Percentiles rank a stretch among this genome's conserved stretches.
These are phyloP conservation scores for Rhizopogon vinicolor DNA, from an alignment of 768 basidiomycete genomes.

Conservation along the genomic window DNA sequence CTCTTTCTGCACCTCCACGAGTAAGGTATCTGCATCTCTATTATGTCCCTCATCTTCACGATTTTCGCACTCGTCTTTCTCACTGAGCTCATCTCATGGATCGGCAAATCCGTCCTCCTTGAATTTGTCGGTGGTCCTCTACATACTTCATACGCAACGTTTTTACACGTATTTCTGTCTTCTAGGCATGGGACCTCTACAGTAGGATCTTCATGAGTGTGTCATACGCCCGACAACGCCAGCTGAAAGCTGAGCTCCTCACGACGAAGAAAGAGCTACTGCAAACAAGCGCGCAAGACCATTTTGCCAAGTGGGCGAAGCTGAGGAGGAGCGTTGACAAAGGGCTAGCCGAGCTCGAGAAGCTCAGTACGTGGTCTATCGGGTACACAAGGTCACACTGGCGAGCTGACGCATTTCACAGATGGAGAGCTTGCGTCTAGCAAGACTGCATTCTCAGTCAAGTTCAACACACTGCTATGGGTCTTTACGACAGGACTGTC, in stretches of 20 bases:
- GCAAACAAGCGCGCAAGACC: conserved; percentile 91
- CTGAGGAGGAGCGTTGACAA: conserved; percentile 88
- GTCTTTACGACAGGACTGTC: conserved; percentile 83
- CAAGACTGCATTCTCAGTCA: conserved; percentile 60
- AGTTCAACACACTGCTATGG: conserved; percentile 77
- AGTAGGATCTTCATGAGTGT: conserved; percentile 58
- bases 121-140: conserved; percentile 57
- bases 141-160: conserved; percentile 2
- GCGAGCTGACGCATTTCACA: conserved; percentile 25
- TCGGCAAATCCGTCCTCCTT: conserved; percentile 80
- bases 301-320: conserved; percentile 99
- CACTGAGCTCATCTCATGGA: conserved; percentile 83
- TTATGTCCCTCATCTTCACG: conserved; percentile 76
- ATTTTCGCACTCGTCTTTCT: conserved; percentile 81
- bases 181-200: conserved; percentile 73
- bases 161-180: neutral
- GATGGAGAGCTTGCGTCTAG: conserved; percentile 61
- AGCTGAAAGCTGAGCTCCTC: conserved; percentile 78
- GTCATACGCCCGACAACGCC: conserved; percentile 52
- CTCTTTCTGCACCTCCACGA: neutral
- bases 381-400: neutral
- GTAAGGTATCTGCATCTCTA: neutral
- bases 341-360: conserved; percentile 85
- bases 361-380: conserved; percentile 65
- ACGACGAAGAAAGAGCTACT: conserved; percentile 78